Evolutionary conservation across 108 stramenopile species (phyloP), one percentile per base, ranked within the genome.

Genomic region (Chaetoceros muelleri): DNA sequence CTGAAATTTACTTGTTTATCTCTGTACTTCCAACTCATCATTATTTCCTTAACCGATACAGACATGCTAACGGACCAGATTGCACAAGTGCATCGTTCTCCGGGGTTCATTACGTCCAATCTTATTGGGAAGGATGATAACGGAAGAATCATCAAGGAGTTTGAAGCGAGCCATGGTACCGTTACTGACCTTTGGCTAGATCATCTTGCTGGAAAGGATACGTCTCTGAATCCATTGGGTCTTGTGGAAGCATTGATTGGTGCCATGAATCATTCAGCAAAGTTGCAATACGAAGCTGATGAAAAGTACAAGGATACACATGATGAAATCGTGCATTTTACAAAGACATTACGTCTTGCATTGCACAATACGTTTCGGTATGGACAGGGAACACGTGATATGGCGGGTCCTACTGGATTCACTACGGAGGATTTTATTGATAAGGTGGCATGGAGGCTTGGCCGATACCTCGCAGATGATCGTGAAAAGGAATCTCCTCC

Each of bases 71-170:
- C 96, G 21, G 96, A 95, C 80, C 93, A 97, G 71, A 87, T 97
- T 73, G 96, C 96, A 1, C 96, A 97, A 74, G 90, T 97, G 16
- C 96, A 97, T 65, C 94, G 96, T 55, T 95, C 93, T 21, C 96
- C 96, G 34, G 96, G 96, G 19, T 97, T 97, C 76, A 97, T 95
- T 61, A 97, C 96, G 1, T 90, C 87, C 26, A 97, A 97, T 72
- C 68, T 97, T 48, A 90, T 97, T 29, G 96, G 96, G 44, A 77
- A 79, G 66, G 68, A 71, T 44, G 92, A 87, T 16, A 94, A 97
- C 69, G 96, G 96, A 29, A 79, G 57, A 22, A 61, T 95, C 49
- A 94, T 96, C 50, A 94, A 93, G 72, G 90, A 90, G 61, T 95
- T 92, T 50, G 94, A 97, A 74, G 96, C 96, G 3, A 95, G 94